A percentile compares a stretch with the other conserved stretches of the same genome.
These are phyloP conservation scores for Penicillium riverlandense DNA, from an alignment of 495 filamentous ascomycete genomes.

Conservation along the genomic window DNA sequence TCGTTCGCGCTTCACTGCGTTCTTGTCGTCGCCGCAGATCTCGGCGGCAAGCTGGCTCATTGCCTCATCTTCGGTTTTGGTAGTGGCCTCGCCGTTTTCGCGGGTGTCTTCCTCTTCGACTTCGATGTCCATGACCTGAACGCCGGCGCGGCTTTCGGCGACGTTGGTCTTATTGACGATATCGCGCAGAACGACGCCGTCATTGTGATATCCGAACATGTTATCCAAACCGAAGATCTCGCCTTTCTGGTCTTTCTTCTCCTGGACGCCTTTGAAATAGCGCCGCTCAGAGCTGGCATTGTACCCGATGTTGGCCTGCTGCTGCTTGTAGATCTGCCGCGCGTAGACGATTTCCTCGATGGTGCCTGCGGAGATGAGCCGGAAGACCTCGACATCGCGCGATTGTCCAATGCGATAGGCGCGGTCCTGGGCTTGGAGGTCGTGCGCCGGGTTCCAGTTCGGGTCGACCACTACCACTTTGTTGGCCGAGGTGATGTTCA, in stretches of 20 bases:
- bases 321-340: constrained; percentile 96
- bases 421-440: constrained; percentile 93
- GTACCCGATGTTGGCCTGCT: constrained; percentile 97
- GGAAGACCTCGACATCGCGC: constrained; percentile 92
- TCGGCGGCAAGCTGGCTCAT: constrained; percentile 72
- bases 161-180: constrained; percentile 98
- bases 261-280: constrained; percentile 93
- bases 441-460: constrained; percentile 93
- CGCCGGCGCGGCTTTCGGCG: constrained; percentile 82
- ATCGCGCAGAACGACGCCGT: constrained; percentile 75
- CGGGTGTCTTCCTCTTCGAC: constrained; percentile 50
- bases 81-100: constrained; percentile 3
- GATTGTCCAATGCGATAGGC: constrained; percentile 94
- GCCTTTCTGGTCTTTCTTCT: constrained; percentile 71
- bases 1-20: constrained; percentile 14
- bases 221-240: constrained; percentile 92
- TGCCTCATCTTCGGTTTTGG: constrained; percentile 43
- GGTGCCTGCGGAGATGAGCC: constrained; percentile 85
- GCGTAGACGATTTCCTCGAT: constrained; percentile 98
- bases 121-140: constrained; percentile 69
- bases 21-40: constrained; percentile 48
- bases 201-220: constrained; percentile 74
- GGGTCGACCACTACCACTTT: constrained; percentile 97
- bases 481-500: constrained; percentile 97
- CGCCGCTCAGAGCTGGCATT: constrained; percentile 85